phyloP scores from a whole-genome alignment of 148 eudicot species.

The Diospyros kaki region DNA sequence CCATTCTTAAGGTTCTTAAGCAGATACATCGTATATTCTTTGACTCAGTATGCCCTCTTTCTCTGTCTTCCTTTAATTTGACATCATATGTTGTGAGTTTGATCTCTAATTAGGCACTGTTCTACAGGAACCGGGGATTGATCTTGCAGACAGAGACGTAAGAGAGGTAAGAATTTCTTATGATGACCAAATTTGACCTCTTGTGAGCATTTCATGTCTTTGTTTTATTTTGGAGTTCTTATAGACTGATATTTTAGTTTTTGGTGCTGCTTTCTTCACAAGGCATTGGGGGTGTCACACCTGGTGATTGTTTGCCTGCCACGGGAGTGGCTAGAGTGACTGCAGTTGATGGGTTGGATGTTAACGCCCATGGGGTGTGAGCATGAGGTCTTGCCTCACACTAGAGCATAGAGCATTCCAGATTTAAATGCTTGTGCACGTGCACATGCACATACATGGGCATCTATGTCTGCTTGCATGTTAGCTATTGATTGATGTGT shows the following conservation, averaged over 20 bases:
- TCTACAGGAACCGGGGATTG: slow-evolving; percentile 40
- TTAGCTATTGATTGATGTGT: background rate
- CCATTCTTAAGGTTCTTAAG: slow-evolving; percentile 64
- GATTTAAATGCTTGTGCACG: no score
- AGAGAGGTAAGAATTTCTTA: slow-evolving; percentile 49
- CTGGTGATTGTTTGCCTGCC: background rate
- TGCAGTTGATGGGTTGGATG: background rate
- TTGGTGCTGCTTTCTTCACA: background rate
- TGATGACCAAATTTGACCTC: background rate
- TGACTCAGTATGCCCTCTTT: slow-evolving; percentile 46
- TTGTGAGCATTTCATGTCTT: background rate
- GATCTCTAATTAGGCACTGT: background rate
- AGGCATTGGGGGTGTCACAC: background rate
- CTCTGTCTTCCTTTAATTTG: slow-evolving; percentile 7
- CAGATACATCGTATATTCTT: slow-evolving; percentile 62
- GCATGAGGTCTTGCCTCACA: no score
- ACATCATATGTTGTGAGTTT: background rate
- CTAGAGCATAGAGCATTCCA: no score
- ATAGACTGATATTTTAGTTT: background rate
- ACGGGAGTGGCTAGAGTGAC: background rate
- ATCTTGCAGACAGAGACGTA: slow-evolving; percentile 55
- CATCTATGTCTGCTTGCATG: background rate
- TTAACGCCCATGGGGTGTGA: background rate
- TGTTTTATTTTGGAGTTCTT: background rate
- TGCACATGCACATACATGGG: background rate